Base-by-base conservation (phyloP, 2,329 filamentous ascomycete genomes). In the Nemania diffusa region DNA sequence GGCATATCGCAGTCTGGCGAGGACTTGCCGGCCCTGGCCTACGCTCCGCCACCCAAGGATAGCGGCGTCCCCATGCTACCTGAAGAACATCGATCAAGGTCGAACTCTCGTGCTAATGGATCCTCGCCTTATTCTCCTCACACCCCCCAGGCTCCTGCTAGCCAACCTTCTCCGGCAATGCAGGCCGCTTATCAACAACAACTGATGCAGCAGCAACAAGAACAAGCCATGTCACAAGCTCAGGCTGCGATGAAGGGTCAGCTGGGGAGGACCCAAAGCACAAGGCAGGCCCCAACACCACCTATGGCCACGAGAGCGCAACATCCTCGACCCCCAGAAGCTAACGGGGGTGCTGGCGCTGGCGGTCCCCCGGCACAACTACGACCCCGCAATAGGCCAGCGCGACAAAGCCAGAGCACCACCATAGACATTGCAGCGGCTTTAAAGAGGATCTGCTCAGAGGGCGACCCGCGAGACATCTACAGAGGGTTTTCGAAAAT, bases 401-500 rank as follows among this genome's bases (percentile, higher is more conserved):
- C 90, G 51, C 89, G 94, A 53, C 92, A 94, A 77, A 97, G 91
- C 78, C 92, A 94, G 77, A 97, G 91, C 78, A 92, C 88, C 72
- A 90, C 87, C 52, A 86, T 93, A 63, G 95, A 99, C 76, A 92
- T 99, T 62, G 87, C 97, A 44, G 88, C 89, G 22, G 90, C 92
- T 20, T 85, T 99, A 60, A 93, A 94, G 79, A 89, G 92, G 34
- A 98, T 99, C 71, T 98, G 96, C 79, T 94, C 90, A 24, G 90
- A 93, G 60, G 93, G 92, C 55, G 95, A 99, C 77, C 96, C 96
- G 3, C 92, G 93, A 27, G 90, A 92, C 62, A 90, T 95, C 71
- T 99, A 97, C 81, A 89, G 91, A 64, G 90, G 91, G 64, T 88
- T 98, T 73, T 94, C 90, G 77, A 98, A 98, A 83, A 98, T 99